Evolutionary conservation across 345 rosid genomes (phyloP).

Genomic region (Pugionium dolabratum): DNA sequence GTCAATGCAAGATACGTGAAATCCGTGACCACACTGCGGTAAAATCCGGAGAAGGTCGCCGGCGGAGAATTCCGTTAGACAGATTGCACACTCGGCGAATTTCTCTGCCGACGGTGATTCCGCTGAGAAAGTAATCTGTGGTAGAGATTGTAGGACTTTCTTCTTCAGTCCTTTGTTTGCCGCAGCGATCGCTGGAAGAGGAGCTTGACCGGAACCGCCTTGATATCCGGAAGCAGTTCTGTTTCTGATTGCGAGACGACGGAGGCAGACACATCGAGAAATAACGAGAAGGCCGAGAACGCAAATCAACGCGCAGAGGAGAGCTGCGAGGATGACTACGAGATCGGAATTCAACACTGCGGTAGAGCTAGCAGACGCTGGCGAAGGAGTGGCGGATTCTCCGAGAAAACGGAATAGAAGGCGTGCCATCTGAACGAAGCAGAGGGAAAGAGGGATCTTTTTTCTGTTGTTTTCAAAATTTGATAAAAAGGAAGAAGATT

Average conservation of each 20-base stretch:
- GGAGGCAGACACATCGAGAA: constrained; percentile 91
- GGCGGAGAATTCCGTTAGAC: constrained; percentile 62
- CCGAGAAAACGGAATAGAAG: constrained; percentile 43
- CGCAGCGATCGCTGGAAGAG: constrained; percentile 40
- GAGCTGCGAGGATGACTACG: constrained; percentile 85
- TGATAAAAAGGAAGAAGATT: background rate
- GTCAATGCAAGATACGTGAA: constrained; percentile 89
- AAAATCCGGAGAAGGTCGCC: constrained; percentile 81
- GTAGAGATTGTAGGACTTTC: constrained; percentile 80
- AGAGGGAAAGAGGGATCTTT: constrained; percentile 21
- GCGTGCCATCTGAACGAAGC: constrained; percentile 59
- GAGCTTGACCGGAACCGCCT: constrained; percentile 17
- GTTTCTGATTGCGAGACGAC: constrained; percentile 56
- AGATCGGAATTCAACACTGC: constrained; percentile 66
- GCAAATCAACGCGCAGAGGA: constrained; percentile 90
- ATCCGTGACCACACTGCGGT: constrained; percentile 89
- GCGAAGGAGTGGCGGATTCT: constrained; percentile 27
- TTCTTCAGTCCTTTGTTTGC: constrained; percentile 85
- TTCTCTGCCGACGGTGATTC: constrained; percentile 47
- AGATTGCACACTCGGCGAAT: constrained; percentile 78
- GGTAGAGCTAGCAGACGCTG: constrained; percentile 38
- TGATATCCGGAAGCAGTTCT: constrained; percentile 24
- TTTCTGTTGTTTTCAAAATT: background rate
- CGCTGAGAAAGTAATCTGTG: constrained; percentile 53
- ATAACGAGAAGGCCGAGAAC: constrained; percentile 86